Conservation (phyloP, 495 filamentous ascomycete genomes). For the Aspergillus indologenus region DNA sequence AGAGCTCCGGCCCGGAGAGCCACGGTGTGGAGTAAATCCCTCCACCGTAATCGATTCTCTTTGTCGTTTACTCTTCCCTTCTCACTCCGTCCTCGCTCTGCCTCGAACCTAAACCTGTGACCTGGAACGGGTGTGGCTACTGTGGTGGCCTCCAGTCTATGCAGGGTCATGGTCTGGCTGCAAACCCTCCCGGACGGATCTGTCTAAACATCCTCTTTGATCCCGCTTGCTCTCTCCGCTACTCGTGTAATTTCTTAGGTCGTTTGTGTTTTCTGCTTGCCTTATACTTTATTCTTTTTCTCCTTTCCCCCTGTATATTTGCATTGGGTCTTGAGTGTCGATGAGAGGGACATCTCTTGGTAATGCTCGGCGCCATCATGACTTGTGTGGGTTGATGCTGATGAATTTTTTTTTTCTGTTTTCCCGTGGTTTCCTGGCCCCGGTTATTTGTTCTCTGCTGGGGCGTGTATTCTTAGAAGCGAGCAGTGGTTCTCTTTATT, state of each 20-base stretch:
- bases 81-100: constrained; percentile 13
- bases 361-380: constrained; percentile 39
- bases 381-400: constrained; percentile 19
- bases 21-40: constrained; percentile 38
- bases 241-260: constrained; percentile 10
- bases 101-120: constrained; percentile 19
- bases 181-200: constrained; percentile 6
- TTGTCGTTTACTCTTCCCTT: not conserved
- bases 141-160: constrained; percentile 17
- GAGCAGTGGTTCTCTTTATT: constrained; percentile 7
- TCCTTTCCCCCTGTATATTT: constrained; percentile 28
- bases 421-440: constrained; percentile 10
- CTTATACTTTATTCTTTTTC: not conserved
- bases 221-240: constrained; percentile 26
- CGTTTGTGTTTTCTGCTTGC: not conserved
- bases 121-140: constrained; percentile 13
- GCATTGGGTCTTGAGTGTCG: constrained; percentile 26
- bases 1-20: constrained; percentile 33
- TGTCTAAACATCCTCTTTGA: constrained; percentile 12
- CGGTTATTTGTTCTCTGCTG: constrained; percentile 9
- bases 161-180: constrained; percentile 24
- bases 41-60: constrained; percentile 4
- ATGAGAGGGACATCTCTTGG: constrained; percentile 28
- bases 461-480: constrained; percentile 17
- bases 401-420: constrained; percentile 6